Base-by-base conservation (phyloP, 768 basidiomycete species). In the Rhizopogon roseolus region DNA sequence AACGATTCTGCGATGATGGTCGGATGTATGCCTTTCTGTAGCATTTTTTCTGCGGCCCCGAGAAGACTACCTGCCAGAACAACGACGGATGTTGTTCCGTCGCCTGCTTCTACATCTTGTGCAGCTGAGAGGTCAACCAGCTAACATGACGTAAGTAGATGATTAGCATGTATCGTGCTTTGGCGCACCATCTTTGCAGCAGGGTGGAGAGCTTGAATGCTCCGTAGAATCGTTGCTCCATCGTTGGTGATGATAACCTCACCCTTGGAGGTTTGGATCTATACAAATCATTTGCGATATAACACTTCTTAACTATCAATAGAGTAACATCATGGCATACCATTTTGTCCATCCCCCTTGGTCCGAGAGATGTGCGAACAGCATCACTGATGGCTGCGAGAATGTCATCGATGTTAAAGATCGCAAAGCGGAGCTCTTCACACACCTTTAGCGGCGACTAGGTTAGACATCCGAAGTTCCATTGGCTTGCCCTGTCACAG, bases 291-390 rank as follows among this genome's bases (percentile, higher is more conserved):
- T 55, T 48, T 19, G 14, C 46, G 32, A 45, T 64, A 43, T 64
- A 49, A 50, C 53, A 41, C 45, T 27, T 52, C 46, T 51, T 48
- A 22, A 39, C 40, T 13, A 32, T 40, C 38, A n/a, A 28, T 38
- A 38, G 54, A 39, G 61, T 62, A 64, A 61, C 51, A 38, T 28
- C 8, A 49, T 16, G 37, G 58, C 76, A 54, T 64, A 90, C 96
- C 96, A 98, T 98, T 79, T 98, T 98, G 76, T 98, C 96, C 96
- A 99, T 99, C 57, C 96, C 96, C 70, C 90, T 85, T 44, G 96
- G 96, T 13, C 96, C 96, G 61, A 99, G 73, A 41, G 95, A 98
- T 42, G 96, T 98, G 62, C 96, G 80, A 41, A 99, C 95, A 50
- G 93, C 96, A 78, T 97, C 95, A 62, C 93, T 93, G 65, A 99